Evolutionary conservation across 1,139 yeast species (phyloP).

Genomic region (Candida smagusa): DNA sequence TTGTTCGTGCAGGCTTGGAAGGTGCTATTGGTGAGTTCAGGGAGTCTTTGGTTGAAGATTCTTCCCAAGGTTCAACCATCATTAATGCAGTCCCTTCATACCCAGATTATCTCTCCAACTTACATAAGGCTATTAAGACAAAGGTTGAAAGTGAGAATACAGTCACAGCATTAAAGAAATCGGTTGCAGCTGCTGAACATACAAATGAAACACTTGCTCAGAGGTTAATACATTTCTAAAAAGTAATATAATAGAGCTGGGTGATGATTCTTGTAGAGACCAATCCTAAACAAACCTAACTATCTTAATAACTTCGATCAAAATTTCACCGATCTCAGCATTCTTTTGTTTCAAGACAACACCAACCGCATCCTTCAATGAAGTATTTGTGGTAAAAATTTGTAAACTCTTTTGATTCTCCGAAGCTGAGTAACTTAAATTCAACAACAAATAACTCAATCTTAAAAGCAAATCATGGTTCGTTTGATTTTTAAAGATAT

Average conservation of each 20-base stretch:
- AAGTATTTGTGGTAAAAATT: constrained; percentile 11
- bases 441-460: constrained; percentile 29
- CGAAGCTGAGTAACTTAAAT: constrained; percentile 26
- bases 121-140: constrained; percentile 61
- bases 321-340: constrained; percentile 16
- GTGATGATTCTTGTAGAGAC: too few relatives aligned
- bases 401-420: constrained; percentile 7
- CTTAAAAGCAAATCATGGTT: constrained; percentile 36
- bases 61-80: constrained; percentile 26
- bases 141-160: constrained; percentile 47
- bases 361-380: constrained; percentile 19
- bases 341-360: constrained; percentile 14
- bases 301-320: constrained; percentile 20
- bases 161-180: constrained; percentile 29
- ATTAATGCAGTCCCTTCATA: constrained; percentile 48
- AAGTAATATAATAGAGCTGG: neutral
- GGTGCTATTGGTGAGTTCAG: constrained; percentile 57
- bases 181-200: constrained; percentile 22
- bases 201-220: constrained; percentile 36
- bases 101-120: constrained; percentile 55
- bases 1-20: constrained; percentile 67
- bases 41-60: constrained; percentile 72
- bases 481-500: constrained; percentile 28
- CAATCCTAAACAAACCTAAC: constrained; percentile 15
- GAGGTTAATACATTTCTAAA: constrained; percentile 35